Conservation (phyloP, 257 asterid genomes). For the Nicotiana tabacum region DNA sequence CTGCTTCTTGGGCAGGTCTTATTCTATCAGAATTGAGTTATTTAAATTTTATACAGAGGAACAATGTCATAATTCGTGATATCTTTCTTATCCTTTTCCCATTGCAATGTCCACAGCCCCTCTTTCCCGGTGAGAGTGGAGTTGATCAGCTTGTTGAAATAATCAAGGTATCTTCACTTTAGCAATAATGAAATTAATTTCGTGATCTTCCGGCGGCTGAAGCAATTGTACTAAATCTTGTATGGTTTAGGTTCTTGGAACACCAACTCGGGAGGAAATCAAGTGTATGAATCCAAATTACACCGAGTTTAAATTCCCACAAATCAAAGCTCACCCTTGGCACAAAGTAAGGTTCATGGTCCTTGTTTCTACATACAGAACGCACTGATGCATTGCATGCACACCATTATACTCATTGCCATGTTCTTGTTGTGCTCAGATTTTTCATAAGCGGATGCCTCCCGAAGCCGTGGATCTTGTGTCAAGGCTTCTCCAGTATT, state of each 20-base stretch:
- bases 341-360: slow-evolving; percentile 45
- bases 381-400: background rate
- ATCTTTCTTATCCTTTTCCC: slow-evolving; percentile 1
- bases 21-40: background rate
- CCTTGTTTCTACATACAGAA: background rate
- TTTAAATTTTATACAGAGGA: background rate
- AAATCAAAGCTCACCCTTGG: slow-evolving; percentile 79
- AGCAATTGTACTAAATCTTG: background rate
- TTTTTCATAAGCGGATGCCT: slow-evolving; percentile 68
- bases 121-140: slow-evolving; percentile 29
- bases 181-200: background rate
- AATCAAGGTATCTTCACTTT: slow-evolving; percentile 20
- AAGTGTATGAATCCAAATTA: slow-evolving; percentile 81
- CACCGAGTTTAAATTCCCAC: slow-evolving; percentile 70
- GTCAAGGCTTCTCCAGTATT: slow-evolving; percentile 66
- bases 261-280: slow-evolving; percentile 82
- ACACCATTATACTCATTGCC: background rate
- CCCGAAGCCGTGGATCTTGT: slow-evolving; percentile 75
- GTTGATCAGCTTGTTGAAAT: slow-evolving; percentile 31
- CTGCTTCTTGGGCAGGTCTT: slow-evolving; percentile 29
- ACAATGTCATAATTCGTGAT: background rate
- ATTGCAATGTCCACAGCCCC: slow-evolving; percentile 12
- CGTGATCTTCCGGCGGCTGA: background rate
- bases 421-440: slow-evolving; percentile 26
- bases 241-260: slow-evolving; percentile 53